Conservation (phyloP, 768 basidiomycete genomes). For the Auricularia sp. region DNA sequence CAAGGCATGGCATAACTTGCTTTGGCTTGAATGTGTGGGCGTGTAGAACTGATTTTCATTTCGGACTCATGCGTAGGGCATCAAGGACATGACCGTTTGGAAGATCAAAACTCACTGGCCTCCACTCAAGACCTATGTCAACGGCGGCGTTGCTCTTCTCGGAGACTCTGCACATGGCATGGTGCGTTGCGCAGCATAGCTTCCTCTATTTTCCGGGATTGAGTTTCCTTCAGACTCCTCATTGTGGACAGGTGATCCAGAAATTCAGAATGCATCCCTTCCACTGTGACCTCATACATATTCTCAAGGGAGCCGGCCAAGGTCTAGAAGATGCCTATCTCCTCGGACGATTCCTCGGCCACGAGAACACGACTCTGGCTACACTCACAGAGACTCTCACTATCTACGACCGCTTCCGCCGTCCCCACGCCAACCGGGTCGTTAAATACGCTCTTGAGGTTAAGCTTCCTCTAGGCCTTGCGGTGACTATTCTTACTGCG, state of each 20-base stretch:
- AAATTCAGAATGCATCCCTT: not conserved
- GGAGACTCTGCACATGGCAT: not conserved
- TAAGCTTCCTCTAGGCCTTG: not conserved
- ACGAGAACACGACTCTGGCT: constrained; percentile 6
- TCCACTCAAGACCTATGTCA: not conserved
- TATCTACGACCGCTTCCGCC: constrained; percentile 13
- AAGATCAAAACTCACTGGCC: not conserved
- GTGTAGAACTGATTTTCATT: not conserved
- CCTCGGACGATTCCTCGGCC: constrained; percentile 13
- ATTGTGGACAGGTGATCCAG: not conserved
- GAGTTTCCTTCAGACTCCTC: not conserved
- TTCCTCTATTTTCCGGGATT: no score
- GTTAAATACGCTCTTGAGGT: not conserved
- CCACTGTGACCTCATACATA: not conserved
- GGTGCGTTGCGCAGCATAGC: not conserved
- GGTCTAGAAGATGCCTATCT: constrained; percentile 15
- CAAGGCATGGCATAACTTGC: not conserved
- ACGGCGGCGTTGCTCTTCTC: not conserved
- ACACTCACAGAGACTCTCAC: constrained; percentile 9
- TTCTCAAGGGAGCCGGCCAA: not conserved
- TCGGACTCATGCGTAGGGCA: not conserved
- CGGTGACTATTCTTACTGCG: not conserved
- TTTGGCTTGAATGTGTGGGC: not conserved
- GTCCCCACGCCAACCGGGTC: constrained; percentile 11
- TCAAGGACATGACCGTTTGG: not conserved